A percentile compares a stretch with the other conserved stretches of the same genome.
Conservation (phyloP, 2,329 filamentous ascomycete species). For the Stemphylium vesicarium region DNA sequence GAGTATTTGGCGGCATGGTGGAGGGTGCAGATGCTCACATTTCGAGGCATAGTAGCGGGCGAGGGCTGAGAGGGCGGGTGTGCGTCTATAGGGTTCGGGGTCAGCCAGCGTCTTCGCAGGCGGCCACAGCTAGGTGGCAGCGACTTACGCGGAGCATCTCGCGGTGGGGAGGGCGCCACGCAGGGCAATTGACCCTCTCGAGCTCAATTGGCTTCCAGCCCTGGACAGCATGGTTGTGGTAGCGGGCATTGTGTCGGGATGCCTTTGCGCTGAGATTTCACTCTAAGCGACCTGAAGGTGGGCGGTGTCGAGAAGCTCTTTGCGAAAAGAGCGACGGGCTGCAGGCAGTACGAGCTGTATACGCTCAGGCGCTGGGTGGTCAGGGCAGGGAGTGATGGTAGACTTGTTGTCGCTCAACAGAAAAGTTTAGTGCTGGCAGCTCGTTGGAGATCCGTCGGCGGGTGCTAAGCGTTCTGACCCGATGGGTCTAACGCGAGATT, state of each 20-base stretch:
- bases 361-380: slow-evolving; percentile 25
- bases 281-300: slow-evolving; percentile 18
- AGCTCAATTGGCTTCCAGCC: slow-evolving; percentile 53
- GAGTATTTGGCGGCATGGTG: background rate
- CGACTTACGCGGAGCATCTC: slow-evolving; percentile 33
- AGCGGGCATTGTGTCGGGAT: slow-evolving; percentile 61
- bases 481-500: slow-evolving; percentile 17
- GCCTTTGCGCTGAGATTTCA: slow-evolving; percentile 34
- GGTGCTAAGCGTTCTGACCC: slow-evolving; percentile 14
- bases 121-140: slow-evolving; percentile 19
- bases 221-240: slow-evolving; percentile 53
- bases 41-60: slow-evolving; percentile 73
- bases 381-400: slow-evolving; percentile 25
- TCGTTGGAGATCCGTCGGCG: slow-evolving; percentile 28
- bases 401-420: slow-evolving; percentile 40
- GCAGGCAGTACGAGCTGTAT: slow-evolving; percentile 25
- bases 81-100: slow-evolving; percentile 43
- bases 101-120: slow-evolving; percentile 30
- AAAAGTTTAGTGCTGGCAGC: slow-evolving; percentile 34
- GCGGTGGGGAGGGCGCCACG: slow-evolving; percentile 54
- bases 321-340: slow-evolving; percentile 26
- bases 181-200: slow-evolving; percentile 50
- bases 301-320: slow-evolving; percentile 12
- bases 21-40: slow-evolving; percentile 56
- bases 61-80: slow-evolving; percentile 64